A percentile compares a stretch with the other conserved stretches of the same genome.
Evolutionary conservation across 2,329 filamentous ascomycete species (phyloP).

Genomic region (Paraphaeosphaeria minitans): DNA sequence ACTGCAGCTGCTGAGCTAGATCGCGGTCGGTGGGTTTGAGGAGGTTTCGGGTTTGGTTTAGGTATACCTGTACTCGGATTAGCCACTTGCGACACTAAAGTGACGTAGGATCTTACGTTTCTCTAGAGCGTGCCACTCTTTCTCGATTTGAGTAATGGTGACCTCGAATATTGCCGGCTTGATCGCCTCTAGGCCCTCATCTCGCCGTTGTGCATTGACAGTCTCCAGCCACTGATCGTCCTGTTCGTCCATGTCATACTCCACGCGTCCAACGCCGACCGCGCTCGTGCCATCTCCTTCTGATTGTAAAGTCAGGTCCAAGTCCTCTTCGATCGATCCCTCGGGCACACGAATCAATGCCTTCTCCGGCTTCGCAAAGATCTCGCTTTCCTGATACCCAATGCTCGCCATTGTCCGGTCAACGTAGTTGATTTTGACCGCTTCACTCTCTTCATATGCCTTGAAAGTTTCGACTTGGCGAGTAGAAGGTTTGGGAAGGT

Average conservation of each 20-base stretch:
- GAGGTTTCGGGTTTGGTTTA: conserved; percentile 94
- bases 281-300: conserved; percentile 64
- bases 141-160: conserved; percentile 98
- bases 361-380: conserved; percentile 78
- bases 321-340: conserved; percentile 66
- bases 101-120: conserved; percentile 61
- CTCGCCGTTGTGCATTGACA: conserved; percentile 77
- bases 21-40: conserved; percentile 88
- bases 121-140: conserved; percentile 95
- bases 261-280: conserved; percentile 73
- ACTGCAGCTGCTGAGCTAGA: conserved; percentile 95
- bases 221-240: conserved; percentile 94
- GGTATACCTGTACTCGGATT: conserved; percentile 65
- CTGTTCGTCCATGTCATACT: conserved; percentile 99
- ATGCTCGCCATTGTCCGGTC: conserved; percentile 96
- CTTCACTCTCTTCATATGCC: conserved; percentile 81
- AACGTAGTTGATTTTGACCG: conserved; percentile 87
- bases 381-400: conserved; percentile 93
- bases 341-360: conserved; percentile 69
- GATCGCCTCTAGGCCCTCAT: conserved; percentile 77
- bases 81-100: conserved; percentile 3
- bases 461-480: conserved; percentile 79
- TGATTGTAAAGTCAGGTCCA: conserved; percentile 61
- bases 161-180: conserved; percentile 96
- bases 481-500: conserved; percentile 76